Base-by-base conservation (phyloP, 768 basidiomycete species). In the Boletales sp. region DNA sequence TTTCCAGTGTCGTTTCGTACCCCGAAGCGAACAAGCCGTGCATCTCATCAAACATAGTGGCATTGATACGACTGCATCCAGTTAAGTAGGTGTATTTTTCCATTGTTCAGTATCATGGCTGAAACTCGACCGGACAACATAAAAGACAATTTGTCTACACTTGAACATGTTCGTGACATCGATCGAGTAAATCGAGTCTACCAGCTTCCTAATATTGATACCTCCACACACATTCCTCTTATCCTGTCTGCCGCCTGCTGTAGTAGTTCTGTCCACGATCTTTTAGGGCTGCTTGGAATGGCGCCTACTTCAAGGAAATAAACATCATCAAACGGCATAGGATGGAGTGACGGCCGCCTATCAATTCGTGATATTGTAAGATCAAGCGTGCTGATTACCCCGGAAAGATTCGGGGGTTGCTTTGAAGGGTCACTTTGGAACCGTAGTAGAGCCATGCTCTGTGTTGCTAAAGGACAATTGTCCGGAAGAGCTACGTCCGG, bases 261-360 rank as follows among this genome's bases (percentile, higher is more conserved):
- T 18, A 81, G 56, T 17, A 67, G 62, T 44, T 54, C 51, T 33
- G 56, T 54, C 75, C 76, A 76, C 5, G 58, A 21, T 21, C 36
- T 41, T 32, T 42, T 41, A 0, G 46, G 43, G 15, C 9, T 34
- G 15, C 31, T 34, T 30, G 41, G 33, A 10, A 28, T 35, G 30
- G 51, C 34, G 8, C 55, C 44, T 14, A 87, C 67, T 65, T 90
- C 88, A 11, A 85, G 62, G 51, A 89, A 82, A 60, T 90, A 89
- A 25, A 79, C 68, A 62, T 79, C 74, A 28, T 75, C 71, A 58
- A 87, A 86, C 5, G 77, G 79, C 17, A 58, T 53, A 25, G 63
- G 60, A 3, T 64, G 61, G 13, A 73, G 44, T 11, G 78, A 75
- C 2, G 88, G 87, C 46, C 86, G 75, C 30, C 87, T 75, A 60